phyloP scores from a whole-genome alignment of 768 basidiomycete genomes.

The Auriscalpium vulgare region DNA sequence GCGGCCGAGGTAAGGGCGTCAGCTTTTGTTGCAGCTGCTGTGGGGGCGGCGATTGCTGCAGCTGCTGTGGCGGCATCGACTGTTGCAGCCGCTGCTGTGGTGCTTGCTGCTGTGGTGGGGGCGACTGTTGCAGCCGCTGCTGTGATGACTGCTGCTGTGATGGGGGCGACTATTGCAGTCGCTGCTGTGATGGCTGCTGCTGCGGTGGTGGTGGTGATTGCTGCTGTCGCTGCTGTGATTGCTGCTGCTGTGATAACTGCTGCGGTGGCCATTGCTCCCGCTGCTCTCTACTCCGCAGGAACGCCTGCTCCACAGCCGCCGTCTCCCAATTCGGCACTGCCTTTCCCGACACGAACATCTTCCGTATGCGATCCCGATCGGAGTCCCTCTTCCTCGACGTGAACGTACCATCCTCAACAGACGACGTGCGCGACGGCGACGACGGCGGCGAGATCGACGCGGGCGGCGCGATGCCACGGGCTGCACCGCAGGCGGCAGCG shows the following conservation, averaged over 20 bases:
- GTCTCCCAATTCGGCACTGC: slow-evolving; percentile 23
- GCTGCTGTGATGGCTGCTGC: too few relatives aligned
- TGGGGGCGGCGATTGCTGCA: background rate
- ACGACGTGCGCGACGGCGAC: slow-evolving; percentile 8
- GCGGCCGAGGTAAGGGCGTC: background rate
- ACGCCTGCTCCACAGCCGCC: slow-evolving; percentile 3
- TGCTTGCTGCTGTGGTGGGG: too few relatives aligned
- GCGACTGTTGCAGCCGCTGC: background rate
- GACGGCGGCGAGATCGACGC: slow-evolving; percentile 11
- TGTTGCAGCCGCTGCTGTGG: too few relatives aligned
- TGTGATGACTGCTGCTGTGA: background rate
- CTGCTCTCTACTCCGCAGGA: too few relatives aligned
- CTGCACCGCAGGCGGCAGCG: slow-evolving; percentile 5
- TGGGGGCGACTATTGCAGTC: too few relatives aligned
- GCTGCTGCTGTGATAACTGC: background rate
- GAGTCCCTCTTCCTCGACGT: background rate
- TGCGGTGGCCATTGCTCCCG: too few relatives aligned
- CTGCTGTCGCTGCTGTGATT: too few relatives aligned
- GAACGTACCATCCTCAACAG: slow-evolving; percentile 6
- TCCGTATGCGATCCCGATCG: slow-evolving; percentile 18
- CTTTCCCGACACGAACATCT: slow-evolving; percentile 23
- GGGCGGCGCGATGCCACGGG: slow-evolving; percentile 3
- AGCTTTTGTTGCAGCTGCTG: too few relatives aligned
- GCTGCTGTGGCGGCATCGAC: background rate
- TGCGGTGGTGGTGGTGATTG: background rate